Conservation (phyloP, 1,284 basidiomycete species). For the Irpex sp. region DNA sequence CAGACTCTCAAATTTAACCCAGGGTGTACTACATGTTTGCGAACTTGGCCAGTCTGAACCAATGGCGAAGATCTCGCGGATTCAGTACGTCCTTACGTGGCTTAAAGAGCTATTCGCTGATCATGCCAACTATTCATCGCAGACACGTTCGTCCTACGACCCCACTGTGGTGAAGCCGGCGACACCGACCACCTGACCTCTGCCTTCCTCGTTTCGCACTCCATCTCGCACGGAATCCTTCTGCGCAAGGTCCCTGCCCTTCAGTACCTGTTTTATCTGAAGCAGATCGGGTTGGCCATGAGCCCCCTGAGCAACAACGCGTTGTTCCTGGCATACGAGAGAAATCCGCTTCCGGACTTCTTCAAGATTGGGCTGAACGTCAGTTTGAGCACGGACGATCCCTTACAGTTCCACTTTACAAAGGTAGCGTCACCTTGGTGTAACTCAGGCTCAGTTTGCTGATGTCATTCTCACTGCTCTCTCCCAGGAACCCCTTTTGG, state of each 20-base stretch:
- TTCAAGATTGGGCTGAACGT: constrained; percentile 97
- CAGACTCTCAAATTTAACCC: not conserved
- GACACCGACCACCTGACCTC: constrained; percentile 97
- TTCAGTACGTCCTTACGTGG: constrained; percentile 68
- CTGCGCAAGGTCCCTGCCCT: constrained; percentile 95
- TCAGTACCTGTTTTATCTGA: constrained; percentile 93
- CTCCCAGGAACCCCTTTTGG: constrained; percentile 83
- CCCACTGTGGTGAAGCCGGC: constrained; percentile 97
- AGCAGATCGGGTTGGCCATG: constrained; percentile 98
- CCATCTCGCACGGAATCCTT: constrained; percentile 97
- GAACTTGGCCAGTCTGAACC: constrained; percentile 93
- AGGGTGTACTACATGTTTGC: constrained; percentile 99
- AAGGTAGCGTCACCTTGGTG: constrained; percentile 57
- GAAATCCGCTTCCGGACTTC: constrained; percentile 96
- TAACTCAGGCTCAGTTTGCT: too few species aligned
- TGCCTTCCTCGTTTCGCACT: constrained; percentile 94
- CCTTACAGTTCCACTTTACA: constrained; percentile 94
- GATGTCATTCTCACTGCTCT: too few species aligned
- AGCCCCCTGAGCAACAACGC: constrained; percentile 98
- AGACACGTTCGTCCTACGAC: constrained; percentile 97
- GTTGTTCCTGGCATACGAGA: constrained; percentile 93
- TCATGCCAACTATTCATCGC: constrained; percentile 3
- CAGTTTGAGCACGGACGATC: constrained; percentile 95
- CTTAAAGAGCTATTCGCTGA: not conserved
- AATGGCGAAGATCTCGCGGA: constrained; percentile 84